phyloP scores from a whole-genome alignment of 148 eudicot genomes.

The Vaccinium corymbosum region DNA sequence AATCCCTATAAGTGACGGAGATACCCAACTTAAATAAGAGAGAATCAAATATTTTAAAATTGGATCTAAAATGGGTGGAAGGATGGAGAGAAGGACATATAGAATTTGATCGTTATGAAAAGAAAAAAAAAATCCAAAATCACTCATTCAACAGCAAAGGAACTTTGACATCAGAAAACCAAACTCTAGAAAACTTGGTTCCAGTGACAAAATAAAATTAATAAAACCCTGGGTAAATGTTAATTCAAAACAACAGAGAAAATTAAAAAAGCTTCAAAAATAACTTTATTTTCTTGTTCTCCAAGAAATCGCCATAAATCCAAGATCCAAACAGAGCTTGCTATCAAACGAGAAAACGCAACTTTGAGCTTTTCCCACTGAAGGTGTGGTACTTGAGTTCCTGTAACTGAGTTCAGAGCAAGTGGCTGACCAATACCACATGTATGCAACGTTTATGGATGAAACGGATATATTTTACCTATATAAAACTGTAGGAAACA shows the following conservation, averaged over 20 bases:
- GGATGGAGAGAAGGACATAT: too few relatives aligned
- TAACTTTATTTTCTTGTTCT: not conserved
- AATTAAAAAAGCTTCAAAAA: not conserved
- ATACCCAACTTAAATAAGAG: too few relatives aligned
- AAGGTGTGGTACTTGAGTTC: too few relatives aligned
- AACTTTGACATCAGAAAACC: not conserved
- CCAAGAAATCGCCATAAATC: not conserved
- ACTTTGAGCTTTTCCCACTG: too few relatives aligned
- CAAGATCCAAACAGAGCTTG: not conserved
- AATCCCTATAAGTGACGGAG: too few relatives aligned
- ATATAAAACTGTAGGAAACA: slow-evolving; percentile 41
- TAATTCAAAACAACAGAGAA: not conserved
- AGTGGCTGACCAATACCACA: not conserved
- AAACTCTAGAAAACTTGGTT: not conserved
- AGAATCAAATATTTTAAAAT: too few relatives aligned
- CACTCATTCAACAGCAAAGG: not conserved
- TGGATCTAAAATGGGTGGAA: too few relatives aligned
- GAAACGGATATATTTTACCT: slow-evolving; percentile 38
- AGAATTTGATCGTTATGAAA: too few relatives aligned
- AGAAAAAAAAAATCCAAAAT: too few relatives aligned
- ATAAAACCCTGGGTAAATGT: not conserved
- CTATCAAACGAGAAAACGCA: too few relatives aligned
- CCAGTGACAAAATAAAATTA: not conserved
- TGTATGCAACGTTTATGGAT: not conserved
- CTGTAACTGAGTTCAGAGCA: too few relatives aligned